phyloP scores from a whole-genome alignment of 805 yeast genomes.

The Candida vaughaniae region DNA sequence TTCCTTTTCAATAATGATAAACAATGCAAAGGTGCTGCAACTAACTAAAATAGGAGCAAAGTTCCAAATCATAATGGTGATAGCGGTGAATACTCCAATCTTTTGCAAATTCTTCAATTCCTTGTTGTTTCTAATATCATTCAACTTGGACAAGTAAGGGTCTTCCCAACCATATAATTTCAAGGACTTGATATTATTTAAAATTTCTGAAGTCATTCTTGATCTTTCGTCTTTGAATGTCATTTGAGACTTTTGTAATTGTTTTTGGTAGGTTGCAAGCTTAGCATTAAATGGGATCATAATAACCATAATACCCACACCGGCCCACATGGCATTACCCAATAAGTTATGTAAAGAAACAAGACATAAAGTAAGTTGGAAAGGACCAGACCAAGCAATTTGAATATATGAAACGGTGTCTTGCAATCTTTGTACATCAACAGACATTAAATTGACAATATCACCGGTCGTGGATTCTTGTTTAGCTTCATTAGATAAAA shows the following conservation, averaged over 20 bases:
- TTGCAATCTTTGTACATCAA: conserved; percentile 86
- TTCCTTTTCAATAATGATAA: conserved; percentile 54
- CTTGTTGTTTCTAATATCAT: conserved; percentile 81
- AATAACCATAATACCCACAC: conserved; percentile 73
- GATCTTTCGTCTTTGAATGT: conserved; percentile 88
- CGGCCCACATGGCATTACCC: conserved; percentile 96
- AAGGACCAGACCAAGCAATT: conserved; percentile 90
- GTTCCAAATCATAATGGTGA: conserved; percentile 73
- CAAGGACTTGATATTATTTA: conserved; percentile 88
- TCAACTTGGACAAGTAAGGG: conserved; percentile 74
- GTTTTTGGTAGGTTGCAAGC: conserved; percentile 66
- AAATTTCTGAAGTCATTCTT: conserved; percentile 80
- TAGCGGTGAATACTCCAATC: conserved; percentile 71
- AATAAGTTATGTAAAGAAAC: conserved; percentile 66
- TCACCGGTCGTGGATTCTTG: conserved; percentile 82
- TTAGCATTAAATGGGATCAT: conserved; percentile 79
- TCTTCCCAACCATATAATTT: conserved; percentile 95
- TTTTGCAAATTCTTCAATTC: conserved; percentile 74
- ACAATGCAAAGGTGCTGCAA: conserved; percentile 84
- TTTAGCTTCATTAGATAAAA: conserved; percentile 68
- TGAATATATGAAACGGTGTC: conserved; percentile 78
- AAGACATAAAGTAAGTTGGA: conserved; percentile 78
- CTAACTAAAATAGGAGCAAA: conserved; percentile 89
- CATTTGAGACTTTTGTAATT: conserved; percentile 83
- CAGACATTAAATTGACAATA: conserved; percentile 91